Conservation (phyloP, 2,329 filamentous ascomycete genomes). For the Colletotrichum zoysiae region DNA sequence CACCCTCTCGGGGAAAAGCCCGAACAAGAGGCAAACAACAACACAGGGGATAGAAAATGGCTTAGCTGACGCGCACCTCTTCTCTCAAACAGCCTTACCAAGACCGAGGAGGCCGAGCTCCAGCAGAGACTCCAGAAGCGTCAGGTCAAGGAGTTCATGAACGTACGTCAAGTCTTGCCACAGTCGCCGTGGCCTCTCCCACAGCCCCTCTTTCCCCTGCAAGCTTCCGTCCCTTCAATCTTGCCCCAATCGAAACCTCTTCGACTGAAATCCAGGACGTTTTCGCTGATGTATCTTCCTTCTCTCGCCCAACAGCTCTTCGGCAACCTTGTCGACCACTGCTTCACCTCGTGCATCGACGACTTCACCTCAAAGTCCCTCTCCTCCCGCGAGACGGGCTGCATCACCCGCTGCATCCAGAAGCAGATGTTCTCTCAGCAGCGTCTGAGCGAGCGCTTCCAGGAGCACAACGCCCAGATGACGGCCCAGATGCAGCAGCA, state of each 20-base stretch:
- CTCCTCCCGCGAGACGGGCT: conserved; percentile 87
- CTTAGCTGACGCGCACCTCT: conserved; percentile 37
- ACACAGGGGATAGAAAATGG: conserved; percentile 4
- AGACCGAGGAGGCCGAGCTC: conserved; percentile 90
- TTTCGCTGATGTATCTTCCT: background rate
- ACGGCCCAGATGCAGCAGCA: conserved; percentile 65
- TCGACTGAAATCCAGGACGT: background rate
- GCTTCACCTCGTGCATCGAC: conserved; percentile 97
- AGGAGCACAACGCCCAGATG: conserved; percentile 74
- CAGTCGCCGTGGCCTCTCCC: conserved; percentile 47
- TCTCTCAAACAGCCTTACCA: conserved; percentile 68
- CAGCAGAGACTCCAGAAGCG: conserved; percentile 95
- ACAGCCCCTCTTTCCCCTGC: background rate
- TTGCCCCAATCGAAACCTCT: background rate
- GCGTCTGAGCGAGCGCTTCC: conserved; percentile 91
- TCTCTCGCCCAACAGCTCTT: conserved; percentile 60
- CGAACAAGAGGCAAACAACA: conserved; percentile 3
- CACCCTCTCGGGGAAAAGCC: conserved; percentile 23
- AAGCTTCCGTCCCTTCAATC: background rate
- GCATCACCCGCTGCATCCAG: conserved; percentile 93
- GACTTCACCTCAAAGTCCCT: conserved; percentile 99
- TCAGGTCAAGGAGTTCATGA: conserved; percentile 99
- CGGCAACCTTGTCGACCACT: conserved; percentile 81
- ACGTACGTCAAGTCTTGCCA: conserved; percentile 70
- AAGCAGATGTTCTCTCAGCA: conserved; percentile 95